Base-by-base conservation (phyloP, 1,284 basidiomycete genomes). In the Malassezia yamatoensis region DNA sequence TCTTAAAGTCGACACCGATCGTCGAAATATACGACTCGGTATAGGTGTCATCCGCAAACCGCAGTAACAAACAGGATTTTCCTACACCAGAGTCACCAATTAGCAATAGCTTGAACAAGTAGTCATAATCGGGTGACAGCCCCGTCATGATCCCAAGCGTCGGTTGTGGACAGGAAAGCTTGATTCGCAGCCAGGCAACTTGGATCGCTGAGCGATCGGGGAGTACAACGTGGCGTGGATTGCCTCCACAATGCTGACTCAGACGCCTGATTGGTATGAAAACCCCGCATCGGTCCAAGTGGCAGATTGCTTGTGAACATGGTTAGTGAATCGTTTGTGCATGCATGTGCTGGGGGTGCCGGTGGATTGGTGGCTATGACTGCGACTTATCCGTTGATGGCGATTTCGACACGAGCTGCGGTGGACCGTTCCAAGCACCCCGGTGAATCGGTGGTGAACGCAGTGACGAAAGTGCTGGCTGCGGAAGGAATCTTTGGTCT, bases 1-100 rank as follows among this genome's bases (percentile, higher is more conserved):
- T 98, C 86, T 99, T 99, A 81, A 98, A 99, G 81, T 99, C 94
- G 59, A 98, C 73, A 43, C 77, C 76, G 59, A 66, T 66, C 32
- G 64, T 78, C 32, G 77, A 78, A 60, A 78, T 78, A 66, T 78
- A 78, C 21, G 70, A 75, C 54, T 78, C 77, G 35, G 76, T 78
- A 66, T 78, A 78, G 49, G 77, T 77, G 67, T 78, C 77, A 67
- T 78, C 77, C 46, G 75, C 76, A 63, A 78, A 78, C 41, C 77
- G 76, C 40, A 78, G 69, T 37, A 78, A 70, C 24, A 78, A 64
- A 69, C 77, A 78, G 32, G 76, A 77, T 83, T 91, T 91, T 76
- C 93, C 93, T 68, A 96, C 93, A 79, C 94, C 93, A 66, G 93
- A 96, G 81, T 81, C 80, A 64, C 81, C 81, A 70, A 82, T 82